Evolutionary conservation across 306 rosid species (phyloP), one percentile per base, ranked within the genome.

Genomic region (Quercus wislizeni): DNA sequence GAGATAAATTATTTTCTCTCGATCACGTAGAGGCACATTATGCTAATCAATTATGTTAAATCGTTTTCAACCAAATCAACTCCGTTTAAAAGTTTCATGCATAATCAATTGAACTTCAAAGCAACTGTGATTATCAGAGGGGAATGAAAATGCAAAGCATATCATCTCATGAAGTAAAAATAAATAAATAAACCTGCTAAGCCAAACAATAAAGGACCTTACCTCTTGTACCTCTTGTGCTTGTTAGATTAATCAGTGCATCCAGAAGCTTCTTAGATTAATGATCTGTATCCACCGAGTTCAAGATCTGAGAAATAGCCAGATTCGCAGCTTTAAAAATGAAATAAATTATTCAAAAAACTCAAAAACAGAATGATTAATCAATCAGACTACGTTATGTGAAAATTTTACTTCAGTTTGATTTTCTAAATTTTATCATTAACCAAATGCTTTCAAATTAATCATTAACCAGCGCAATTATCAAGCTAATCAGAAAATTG

Each of bases 251-350:
- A 77, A 89, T 25, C 80, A 92, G 72, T 57, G 79, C 87, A 61
- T 86, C 85, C 76, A 85, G 75, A 74, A 93, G 75, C 87, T 88
- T 90, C 86, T 85, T 84, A 51, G 88, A 80, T 71, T 76, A 83
- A 77, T 82, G 78, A 72, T 85, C 82, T 79, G 43, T 74, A 57
- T 62, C 74, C 30, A 56, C 30, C 18, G 88, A 84, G 20, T 83
- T 77, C 69, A 79, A 63, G 71, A 81, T 84, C 83, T 83, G 77
- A 69, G 79, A 65, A 55, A 67, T 72, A 19, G 87, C 85, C 49
- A 46, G 71, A 33, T 65, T 31, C 25, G 5, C 79, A 83, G 55
- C 57, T 75, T 83, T 79, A 83, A 73, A 62, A 70, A 72, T 31
- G 41, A 72, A 30, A 73, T 12, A 63, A 25, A n/a, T 14, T 5